Evolutionary conservation across 768 basidiomycete species (phyloP), one percentile per base, ranked within the genome.

Genomic region (Kwoniella dejecticola): DNA sequence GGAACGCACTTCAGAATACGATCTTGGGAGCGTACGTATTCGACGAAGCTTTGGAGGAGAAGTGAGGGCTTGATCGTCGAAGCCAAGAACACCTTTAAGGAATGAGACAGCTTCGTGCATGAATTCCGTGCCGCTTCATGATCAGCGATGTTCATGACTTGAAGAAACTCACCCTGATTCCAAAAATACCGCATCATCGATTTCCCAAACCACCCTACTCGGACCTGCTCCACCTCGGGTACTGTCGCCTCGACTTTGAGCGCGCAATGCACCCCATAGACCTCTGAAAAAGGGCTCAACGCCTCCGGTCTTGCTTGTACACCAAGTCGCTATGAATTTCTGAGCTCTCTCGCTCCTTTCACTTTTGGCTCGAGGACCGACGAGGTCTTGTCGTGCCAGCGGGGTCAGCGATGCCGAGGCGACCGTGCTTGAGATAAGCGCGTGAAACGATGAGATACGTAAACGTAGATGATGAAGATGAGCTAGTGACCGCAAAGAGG

Each of bases 141-240:
- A 29, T 50, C 56, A 63, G 27, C 57, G 17, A 19, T 44, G 12
- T 10, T 21, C 6, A 10, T 19, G 12, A 19, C 4, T 8, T 2
- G 23, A 38, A 30, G 15, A 24, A 30, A 85, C 91, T 82, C 83
- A 91, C 91, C 89, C 91, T 66, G 91, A 85, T 80, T 95, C 92
- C 74, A 91, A 88, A 81, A 94, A 91, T 15, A 94, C 90, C 19
- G 91, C 91, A 81, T 95, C 92, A 77, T 95, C 92, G 21, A 94
- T 82, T 81, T 92, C 90, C 92, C 92, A 95, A 70, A 89, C 84
- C 55, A 94, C 86, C 69, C 84, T 82, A 69, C 81, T 82, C 30
- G 79, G 77, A 46, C 90, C 92, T 31, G 89, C 89, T 55, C 92
- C 91, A 46, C 92, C 91, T 40, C 90, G 82, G 45, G 84, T 83